Percentiles rank a stretch among this genome's conserved stretches.
Conservation (phyloP, 1,284 basidiomycete species). For the Fomes fomentarius region DNA sequence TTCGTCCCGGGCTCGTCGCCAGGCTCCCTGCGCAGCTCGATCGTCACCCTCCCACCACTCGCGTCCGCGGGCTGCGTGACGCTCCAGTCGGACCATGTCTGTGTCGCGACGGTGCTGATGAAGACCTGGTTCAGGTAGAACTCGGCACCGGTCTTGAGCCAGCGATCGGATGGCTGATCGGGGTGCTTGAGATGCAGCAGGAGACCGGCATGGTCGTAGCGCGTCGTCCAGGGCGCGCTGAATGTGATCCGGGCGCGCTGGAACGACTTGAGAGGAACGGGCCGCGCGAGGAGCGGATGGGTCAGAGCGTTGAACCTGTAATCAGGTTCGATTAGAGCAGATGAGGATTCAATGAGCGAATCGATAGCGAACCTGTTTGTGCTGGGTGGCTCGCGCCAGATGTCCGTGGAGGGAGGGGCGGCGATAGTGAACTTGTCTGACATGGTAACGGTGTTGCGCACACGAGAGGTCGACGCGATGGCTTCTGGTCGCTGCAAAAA, state of each 20-base stretch:
- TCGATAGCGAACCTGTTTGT: neutral
- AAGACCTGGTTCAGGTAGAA: constrained; percentile 2
- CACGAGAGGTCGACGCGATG: too few relatives aligned
- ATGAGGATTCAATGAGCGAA: too few relatives aligned
- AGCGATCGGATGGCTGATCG: neutral
- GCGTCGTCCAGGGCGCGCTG: neutral
- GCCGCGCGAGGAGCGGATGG: neutral
- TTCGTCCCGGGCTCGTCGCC: neutral
- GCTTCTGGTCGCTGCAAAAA: too few relatives aligned
- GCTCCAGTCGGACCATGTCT: constrained; percentile 1
- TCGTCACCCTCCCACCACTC: neutral
- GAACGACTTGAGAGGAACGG: neutral
- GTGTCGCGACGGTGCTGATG: constrained; percentile 2
- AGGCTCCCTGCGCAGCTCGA: neutral
- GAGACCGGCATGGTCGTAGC: constrained; percentile 1
- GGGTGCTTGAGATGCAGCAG: neutral
- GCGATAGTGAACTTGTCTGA: neutral
- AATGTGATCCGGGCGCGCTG: neutral
- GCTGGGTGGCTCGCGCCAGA: constrained; percentile 3
- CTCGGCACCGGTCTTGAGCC: constrained; percentile 4
- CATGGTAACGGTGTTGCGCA: too few relatives aligned
- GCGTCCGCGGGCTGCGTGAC: neutral
- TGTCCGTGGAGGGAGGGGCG: neutral
- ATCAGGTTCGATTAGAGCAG: neutral
- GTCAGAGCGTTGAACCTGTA: neutral